These are phyloP conservation scores for Colletotrichum agaves DNA, from an alignment of 2,329 filamentous ascomycete species.

Conservation along the genomic window DNA sequence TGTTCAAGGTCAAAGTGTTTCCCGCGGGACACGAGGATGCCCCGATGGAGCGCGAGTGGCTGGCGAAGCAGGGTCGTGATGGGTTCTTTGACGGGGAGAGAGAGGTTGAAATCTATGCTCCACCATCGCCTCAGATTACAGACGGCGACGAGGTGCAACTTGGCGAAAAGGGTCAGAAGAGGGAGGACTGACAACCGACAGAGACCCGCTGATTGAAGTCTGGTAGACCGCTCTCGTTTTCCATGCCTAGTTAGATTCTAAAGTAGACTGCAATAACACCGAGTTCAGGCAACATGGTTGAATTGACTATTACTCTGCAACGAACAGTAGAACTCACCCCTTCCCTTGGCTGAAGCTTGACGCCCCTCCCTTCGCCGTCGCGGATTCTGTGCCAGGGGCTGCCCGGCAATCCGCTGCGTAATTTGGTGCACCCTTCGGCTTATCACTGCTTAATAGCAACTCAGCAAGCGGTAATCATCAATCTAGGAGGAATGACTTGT, in stretches of 20 bases:
- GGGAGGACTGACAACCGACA: neutral
- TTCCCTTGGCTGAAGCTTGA: too few species aligned
- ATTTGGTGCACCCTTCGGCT: slow-evolving; percentile 12
- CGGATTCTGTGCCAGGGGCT: neutral
- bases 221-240: too few species aligned
- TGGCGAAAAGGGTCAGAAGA: slow-evolving; percentile 23
- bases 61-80: slow-evolving; percentile 41
- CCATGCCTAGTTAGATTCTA: too few species aligned
- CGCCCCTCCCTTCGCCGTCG: neutral
- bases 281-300: neutral
- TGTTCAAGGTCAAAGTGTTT: slow-evolving; percentile 41
- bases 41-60: slow-evolving; percentile 39
- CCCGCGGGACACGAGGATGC: slow-evolving; percentile 39
- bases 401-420: neutral
- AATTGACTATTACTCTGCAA: too few species aligned
- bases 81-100: slow-evolving; percentile 43
- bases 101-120: slow-evolving; percentile 33
- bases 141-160: slow-evolving; percentile 22
- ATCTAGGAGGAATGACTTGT: neutral
- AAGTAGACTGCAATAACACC: neutral
- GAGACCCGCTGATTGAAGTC: too few species aligned
- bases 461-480: too few species aligned
- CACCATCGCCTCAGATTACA: slow-evolving; percentile 25
- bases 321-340: too few species aligned
- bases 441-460: neutral